phyloP scores from a whole-genome alignment of 2,329 filamentous ascomycete species.

The Sporothrix variecibatus region DNA sequence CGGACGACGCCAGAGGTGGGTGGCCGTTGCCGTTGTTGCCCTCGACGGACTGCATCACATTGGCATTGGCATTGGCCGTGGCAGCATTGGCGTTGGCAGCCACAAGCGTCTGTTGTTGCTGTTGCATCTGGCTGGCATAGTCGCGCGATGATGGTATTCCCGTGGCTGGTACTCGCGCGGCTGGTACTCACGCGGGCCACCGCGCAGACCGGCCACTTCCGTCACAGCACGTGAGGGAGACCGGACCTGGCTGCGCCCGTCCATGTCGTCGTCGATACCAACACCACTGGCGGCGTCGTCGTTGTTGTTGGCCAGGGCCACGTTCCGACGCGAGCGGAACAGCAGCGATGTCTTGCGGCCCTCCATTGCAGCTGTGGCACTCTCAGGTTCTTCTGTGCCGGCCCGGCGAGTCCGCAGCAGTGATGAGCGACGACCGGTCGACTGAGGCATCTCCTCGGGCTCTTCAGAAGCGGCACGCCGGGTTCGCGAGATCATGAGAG shows the following conservation, averaged over 20 bases:
- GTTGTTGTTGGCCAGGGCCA: slow-evolving; percentile 49
- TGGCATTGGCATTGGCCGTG: slow-evolving; percentile 23
- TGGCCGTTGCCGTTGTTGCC: background rate
- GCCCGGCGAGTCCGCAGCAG: slow-evolving; percentile 39
- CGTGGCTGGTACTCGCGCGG: slow-evolving; percentile 21
- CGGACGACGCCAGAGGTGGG: slow-evolving; percentile 44
- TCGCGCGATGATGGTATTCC: slow-evolving; percentile 33
- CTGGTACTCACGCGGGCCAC: slow-evolving; percentile 44
- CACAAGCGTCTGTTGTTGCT: background rate
- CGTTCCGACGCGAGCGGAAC: slow-evolving; percentile 47
- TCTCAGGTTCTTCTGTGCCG: slow-evolving; percentile 52
- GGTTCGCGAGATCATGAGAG: slow-evolving; percentile 47
- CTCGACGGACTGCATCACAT: slow-evolving; percentile 13
- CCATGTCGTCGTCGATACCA: slow-evolving; percentile 40
- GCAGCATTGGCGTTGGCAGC: slow-evolving; percentile 27
- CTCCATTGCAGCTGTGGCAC: slow-evolving; percentile 32
- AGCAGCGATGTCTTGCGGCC: slow-evolving; percentile 52
- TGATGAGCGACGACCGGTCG: slow-evolving; percentile 48
- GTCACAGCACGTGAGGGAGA: slow-evolving; percentile 61
- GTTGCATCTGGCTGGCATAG: slow-evolving; percentile 19
- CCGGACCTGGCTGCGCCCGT: slow-evolving; percentile 45
- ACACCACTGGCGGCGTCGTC: slow-evolving; percentile 34
- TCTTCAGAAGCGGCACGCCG: slow-evolving; percentile 54
- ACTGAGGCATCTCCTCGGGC: slow-evolving; percentile 42
- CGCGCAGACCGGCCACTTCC: slow-evolving; percentile 49